Base-by-base conservation (phyloP, 305 asterid species). In the Fraxinus ornus region DNA sequence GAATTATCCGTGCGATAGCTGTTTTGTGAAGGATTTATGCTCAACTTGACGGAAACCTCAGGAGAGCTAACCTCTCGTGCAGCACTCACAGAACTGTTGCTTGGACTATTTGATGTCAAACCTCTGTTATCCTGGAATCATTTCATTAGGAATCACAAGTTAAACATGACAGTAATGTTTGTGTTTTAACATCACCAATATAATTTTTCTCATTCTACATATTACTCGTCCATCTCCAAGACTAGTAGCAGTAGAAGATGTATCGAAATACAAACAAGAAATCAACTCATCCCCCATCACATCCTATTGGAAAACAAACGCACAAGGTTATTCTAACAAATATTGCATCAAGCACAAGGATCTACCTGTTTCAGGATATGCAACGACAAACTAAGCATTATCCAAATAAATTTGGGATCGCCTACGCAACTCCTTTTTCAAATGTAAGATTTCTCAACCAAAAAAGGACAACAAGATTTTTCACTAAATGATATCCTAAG, bases 11-110 rank as follows among this genome's bases (percentile, higher is more conserved):
- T 84, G 55, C 76, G 86, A 75, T 85, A 78, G 85, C 88, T 91
- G 85, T 87, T 91, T 2, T 94, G 97, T 81, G 99, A 94, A 86
- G 97, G 77, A 75, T 83, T 86, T 80, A 85, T 84, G 85, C 79
- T 93, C 76, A 95, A 90, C 82, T 92, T 88, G 57, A 89, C 73
- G 68, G 97, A 96, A 85, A 88, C 88, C 82, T 92, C 97, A 9
- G 98, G 90, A 64, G 97, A 90, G 90, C 94, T 88, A 76, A 84
- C 82, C 80, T 93, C 99, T 83, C 90, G 90, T 21, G 97, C 83
- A 78, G 90, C 93, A 86, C 98, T 90, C 62, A 87, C 87, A 44
- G 98, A 96, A 88, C 94, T 93, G 86, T 89, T 91, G 62, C 97
- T 94, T 78, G 94, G 89, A 88, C 98, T 93, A 77, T 87, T 87